Conservation (phyloP, 2,329 filamentous ascomycete genomes). For the Penicillium sclerotigenum region DNA sequence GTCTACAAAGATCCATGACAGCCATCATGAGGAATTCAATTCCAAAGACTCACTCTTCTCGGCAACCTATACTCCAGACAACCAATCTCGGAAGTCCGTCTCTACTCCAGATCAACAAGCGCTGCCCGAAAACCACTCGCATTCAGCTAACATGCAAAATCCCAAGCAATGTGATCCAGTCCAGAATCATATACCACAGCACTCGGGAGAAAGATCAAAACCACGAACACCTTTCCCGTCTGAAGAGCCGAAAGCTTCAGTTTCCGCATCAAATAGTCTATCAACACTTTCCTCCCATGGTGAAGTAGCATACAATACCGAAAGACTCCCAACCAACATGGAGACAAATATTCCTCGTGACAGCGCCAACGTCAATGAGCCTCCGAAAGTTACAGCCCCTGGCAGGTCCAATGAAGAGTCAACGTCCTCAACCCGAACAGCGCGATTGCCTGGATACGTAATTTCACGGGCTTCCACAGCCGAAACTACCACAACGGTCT, state of each 20-base stretch:
- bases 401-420: constrained; percentile 33
- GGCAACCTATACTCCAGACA: constrained; percentile 22
- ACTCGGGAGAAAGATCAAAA: constrained; percentile 34
- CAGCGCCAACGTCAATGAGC: constrained; percentile 27
- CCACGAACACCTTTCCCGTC: constrained; percentile 31
- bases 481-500: constrained; percentile 47
- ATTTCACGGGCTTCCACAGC: constrained; percentile 42
- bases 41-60: constrained; percentile 20
- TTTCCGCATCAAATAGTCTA: constrained; percentile 30
- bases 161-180: constrained; percentile 27
- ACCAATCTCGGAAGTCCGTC: constrained; percentile 20
- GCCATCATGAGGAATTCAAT: constrained; percentile 30
- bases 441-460: constrained; percentile 46
- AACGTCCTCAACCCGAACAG: constrained; percentile 41
- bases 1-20: constrained; percentile 29
- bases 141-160: constrained; percentile 22
- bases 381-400: constrained; percentile 24
- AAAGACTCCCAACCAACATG: constrained; percentile 28
- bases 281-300: constrained; percentile 29
- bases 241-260: constrained; percentile 28
- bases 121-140: constrained; percentile 28
- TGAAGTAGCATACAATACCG: constrained; percentile 26
- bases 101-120: constrained; percentile 25
- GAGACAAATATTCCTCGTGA: constrained; percentile 30
- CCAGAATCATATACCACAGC: constrained; percentile 19